A percentile compares a stretch with the other conserved stretches of the same genome.
Evolutionary conservation across 2,329 filamentous ascomycete genomes (phyloP).

Genomic region (Ophiostoma ips): DNA sequence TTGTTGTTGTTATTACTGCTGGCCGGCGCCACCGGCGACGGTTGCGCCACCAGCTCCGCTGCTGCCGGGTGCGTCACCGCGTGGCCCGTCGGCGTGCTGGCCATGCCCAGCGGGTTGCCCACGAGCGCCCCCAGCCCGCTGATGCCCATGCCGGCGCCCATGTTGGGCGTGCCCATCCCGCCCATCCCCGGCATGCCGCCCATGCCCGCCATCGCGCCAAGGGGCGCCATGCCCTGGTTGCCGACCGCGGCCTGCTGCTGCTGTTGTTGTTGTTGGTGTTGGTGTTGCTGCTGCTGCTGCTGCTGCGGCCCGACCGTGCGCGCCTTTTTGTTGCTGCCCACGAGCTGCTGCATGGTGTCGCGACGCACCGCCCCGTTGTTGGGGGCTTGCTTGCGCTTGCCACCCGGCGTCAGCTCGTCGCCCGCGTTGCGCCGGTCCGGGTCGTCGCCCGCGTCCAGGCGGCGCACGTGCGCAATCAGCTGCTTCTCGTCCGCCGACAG

Average conservation of each 20-base stretch:
- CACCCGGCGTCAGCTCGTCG: constrained; percentile 1
- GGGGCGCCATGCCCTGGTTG: constrained; percentile 1
- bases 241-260: background rate
- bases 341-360: constrained; percentile 6
- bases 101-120: constrained; percentile 1
- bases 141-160: constrained; percentile 5
- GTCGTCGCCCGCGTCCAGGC: constrained; percentile 14
- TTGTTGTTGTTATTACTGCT: no score
- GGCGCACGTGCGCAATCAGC: constrained; percentile 16
- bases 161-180: constrained; percentile 2
- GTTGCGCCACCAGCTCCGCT: background rate
- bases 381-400: constrained; percentile 16
- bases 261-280: constrained; percentile 3
- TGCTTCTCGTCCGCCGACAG: constrained; percentile 15
- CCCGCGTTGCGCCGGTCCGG: constrained; percentile 8
- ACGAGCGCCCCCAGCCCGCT: constrained; percentile 10
- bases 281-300: constrained; percentile 1
- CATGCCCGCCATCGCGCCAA: constrained; percentile 6
- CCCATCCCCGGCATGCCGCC: constrained; percentile 9
- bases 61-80: background rate
- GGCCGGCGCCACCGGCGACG: background rate
- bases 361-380: constrained; percentile 6
- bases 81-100: background rate
- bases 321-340: constrained; percentile 3
- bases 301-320: background rate